Percentiles rank a stretch among this genome's conserved stretches.
These are phyloP conservation scores for Dothideomycetes sp. DNA, from an alignment of 2,329 filamentous ascomycete genomes.

Conservation along the genomic window DNA sequence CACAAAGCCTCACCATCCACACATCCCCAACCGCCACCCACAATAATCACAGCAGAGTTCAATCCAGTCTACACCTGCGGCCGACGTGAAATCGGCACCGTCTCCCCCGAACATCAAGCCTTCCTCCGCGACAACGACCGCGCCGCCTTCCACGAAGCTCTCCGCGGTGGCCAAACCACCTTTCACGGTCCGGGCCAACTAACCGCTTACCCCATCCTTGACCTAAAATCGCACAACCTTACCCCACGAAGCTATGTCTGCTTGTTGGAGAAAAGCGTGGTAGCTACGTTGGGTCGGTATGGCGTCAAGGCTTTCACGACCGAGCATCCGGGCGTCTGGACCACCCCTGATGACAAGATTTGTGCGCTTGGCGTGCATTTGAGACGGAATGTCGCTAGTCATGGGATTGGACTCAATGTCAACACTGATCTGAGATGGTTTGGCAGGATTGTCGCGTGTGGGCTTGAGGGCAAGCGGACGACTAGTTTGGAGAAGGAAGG, in stretches of 20 bases:
- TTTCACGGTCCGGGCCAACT: conserved; percentile 93
- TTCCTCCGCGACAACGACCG: conserved; percentile 27
- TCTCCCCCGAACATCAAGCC: conserved; percentile 36
- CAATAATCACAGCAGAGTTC: conserved; percentile 73
- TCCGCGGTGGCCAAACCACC: conserved; percentile 83
- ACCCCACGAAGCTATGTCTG: conserved; percentile 67
- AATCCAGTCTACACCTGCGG: conserved; percentile 82
- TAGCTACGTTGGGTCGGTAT: conserved; percentile 50
- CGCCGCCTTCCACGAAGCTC: conserved; percentile 57
- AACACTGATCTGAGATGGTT: conserved; percentile 53
- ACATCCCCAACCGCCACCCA: conserved; percentile 48
- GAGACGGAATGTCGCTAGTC: conserved; percentile 67
- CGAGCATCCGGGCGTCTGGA: conserved; percentile 78
- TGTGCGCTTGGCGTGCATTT: conserved; percentile 89
- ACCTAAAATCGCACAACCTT: conserved; percentile 58
- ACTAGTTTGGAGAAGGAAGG: conserved; percentile 59
- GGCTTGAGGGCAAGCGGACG: conserved; percentile 65
- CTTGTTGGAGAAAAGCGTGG: conserved; percentile 66
- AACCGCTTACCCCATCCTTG: conserved; percentile 85
- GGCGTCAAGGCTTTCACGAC: conserved; percentile 53
- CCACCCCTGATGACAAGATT: conserved; percentile 54
- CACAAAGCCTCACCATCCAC: conserved; percentile 41
- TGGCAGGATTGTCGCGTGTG: conserved; percentile 78
- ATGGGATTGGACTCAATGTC: conserved; percentile 77
- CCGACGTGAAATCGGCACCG: conserved; percentile 55